Conservation (phyloP, 805 yeast genomes). For the Sugiyamaella smithiae region DNA sequence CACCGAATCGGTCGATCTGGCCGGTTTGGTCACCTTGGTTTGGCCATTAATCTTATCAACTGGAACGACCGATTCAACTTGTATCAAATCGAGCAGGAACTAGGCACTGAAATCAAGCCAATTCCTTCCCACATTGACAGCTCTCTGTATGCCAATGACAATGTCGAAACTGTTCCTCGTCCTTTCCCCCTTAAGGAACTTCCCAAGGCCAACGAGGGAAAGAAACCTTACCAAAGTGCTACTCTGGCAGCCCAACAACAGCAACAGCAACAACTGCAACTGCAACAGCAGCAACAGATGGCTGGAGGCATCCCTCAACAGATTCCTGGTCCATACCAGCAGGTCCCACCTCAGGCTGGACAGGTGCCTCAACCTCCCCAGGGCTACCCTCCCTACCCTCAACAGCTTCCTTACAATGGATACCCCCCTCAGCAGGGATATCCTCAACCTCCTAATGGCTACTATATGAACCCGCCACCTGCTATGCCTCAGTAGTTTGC, state of each 20-base stretch:
- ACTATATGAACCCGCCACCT: conserved; percentile 15
- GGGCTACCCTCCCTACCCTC: conserved; percentile 2
- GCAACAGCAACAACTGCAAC: conserved; percentile 18
- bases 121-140: conserved; percentile 93
- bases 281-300: conserved; percentile 18
- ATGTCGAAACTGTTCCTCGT: conserved; percentile 67
- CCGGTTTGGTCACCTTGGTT: conserved; percentile 96
- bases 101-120: conserved; percentile 96
- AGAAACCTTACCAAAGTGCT: conserved; percentile 2
- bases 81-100: conserved; percentile 93
- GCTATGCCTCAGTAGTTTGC: conserved; percentile 11
- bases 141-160: conserved; percentile 72
- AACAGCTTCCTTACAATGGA: not conserved
- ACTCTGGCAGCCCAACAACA: conserved; percentile 11
- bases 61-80: conserved; percentile 95
- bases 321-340: conserved; percentile 8
- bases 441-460: conserved; percentile 20
- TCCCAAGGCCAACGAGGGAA: conserved; percentile 22
- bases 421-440: conserved; percentile 17
- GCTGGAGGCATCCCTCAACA: conserved; percentile 10
- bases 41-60: conserved; percentile 93
- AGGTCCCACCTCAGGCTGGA: not conserved
- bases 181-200: conserved; percentile 75
- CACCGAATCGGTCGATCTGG: conserved; percentile 99
- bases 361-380: not conserved